Conservation (phyloP, 2,329 filamentous ascomycete species). For the Alternaria ethzedia region DNA sequence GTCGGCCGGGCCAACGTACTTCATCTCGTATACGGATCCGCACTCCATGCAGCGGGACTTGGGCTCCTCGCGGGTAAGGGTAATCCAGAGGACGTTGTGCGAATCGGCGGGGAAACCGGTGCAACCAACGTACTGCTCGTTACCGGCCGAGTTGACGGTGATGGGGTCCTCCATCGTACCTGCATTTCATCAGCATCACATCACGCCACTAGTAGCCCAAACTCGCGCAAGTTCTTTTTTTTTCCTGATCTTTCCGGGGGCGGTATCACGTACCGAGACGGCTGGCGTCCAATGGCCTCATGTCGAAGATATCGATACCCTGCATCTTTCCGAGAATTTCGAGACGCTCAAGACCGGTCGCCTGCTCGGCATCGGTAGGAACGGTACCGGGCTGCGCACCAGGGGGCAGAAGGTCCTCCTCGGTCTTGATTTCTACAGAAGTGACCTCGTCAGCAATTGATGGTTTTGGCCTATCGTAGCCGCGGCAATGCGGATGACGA, state of each 20-base stretch:
- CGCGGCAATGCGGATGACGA: slow-evolving; percentile 1
- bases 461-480: slow-evolving; percentile 5
- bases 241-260: neutral
- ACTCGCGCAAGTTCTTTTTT: neutral
- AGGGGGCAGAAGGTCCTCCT: slow-evolving; percentile 83
- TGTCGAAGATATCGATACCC: slow-evolving; percentile 96
- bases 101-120: slow-evolving; percentile 93
- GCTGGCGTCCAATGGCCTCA: slow-evolving; percentile 92
- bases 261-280: slow-evolving; percentile 70
- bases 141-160: slow-evolving; percentile 85
- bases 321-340: slow-evolving; percentile 99
- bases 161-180: slow-evolving; percentile 89
- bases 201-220: neutral
- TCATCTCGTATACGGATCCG: slow-evolving; percentile 96
- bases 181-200: slow-evolving; percentile 48
- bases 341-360: slow-evolving; percentile 96
- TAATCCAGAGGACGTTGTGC: slow-evolving; percentile 89
- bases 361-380: slow-evolving; percentile 92
- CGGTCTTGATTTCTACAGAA: slow-evolving; percentile 75
- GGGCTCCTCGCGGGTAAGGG: slow-evolving; percentile 85
- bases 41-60: slow-evolving; percentile 96
- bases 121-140: slow-evolving; percentile 97
- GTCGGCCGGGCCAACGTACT: slow-evolving; percentile 86
- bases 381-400: slow-evolving; percentile 83
- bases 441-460: slow-evolving; percentile 36